Evolutionary conservation across 2,329 filamentous ascomycete genomes (phyloP).

Genomic region (Thielaviopsis musarum): DNA sequence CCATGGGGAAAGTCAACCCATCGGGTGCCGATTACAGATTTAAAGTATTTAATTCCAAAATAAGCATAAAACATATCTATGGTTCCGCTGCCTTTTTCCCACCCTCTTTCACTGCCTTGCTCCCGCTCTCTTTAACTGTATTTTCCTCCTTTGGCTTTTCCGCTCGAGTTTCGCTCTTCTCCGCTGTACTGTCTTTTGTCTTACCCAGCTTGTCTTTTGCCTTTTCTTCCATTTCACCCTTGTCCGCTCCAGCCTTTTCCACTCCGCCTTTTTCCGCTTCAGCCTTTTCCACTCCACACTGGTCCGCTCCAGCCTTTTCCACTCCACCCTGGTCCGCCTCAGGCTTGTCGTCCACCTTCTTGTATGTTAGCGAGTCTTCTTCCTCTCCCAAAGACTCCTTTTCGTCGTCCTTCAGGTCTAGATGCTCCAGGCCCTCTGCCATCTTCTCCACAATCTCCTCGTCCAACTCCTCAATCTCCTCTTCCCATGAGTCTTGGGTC

Average conservation of each 20-base stretch:
- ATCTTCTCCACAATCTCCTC: constrained; percentile 29
- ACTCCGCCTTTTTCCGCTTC: neutral
- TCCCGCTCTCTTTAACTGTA: too few species aligned
- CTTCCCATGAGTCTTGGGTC: constrained; percentile 17
- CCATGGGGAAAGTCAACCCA: too few species aligned
- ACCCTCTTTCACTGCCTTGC: too few species aligned
- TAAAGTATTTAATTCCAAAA: too few species aligned
- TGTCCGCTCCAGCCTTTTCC: neutral
- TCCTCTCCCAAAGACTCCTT: constrained; percentile 1
- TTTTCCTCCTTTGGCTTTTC: too few species aligned
- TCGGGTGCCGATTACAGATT: too few species aligned
- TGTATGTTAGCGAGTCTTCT: constrained; percentile 1
- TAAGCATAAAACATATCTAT: too few species aligned
- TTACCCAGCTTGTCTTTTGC: too few species aligned
- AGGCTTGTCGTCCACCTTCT: neutral
- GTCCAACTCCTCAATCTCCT: constrained; percentile 20
- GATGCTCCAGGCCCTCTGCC: constrained; percentile 21
- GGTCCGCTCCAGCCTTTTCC: neutral
- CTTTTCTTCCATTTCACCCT: neutral
- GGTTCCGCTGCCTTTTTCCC: too few species aligned
- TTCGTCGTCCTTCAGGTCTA: constrained; percentile 19
- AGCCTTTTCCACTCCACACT: neutral
- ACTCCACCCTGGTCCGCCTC: neutral
- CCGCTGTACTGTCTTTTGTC: too few species aligned
- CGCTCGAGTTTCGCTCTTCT: too few species aligned